Conservation (phyloP, 2,329 filamentous ascomycete species). For the Monilinia vaccinii-corymbosi region DNA sequence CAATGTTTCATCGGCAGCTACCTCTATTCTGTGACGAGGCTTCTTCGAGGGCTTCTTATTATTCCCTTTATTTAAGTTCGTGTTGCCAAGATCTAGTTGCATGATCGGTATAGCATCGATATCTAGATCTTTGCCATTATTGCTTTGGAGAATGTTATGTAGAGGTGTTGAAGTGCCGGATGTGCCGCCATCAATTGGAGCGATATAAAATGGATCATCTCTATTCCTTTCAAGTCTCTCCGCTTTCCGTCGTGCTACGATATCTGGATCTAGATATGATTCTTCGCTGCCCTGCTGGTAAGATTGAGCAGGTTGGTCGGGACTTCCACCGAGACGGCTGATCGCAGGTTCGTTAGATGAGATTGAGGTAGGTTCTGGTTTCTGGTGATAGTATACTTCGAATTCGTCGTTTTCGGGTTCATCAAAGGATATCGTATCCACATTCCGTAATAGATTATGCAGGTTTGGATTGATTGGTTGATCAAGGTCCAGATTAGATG, state of each 20-base stretch:
- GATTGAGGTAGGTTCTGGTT: conserved; percentile 33
- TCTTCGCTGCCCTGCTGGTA: conserved; percentile 55
- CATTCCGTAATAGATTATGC: conserved; percentile 49
- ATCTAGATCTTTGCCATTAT: conserved; percentile 72
- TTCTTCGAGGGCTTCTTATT: conserved; percentile 33
- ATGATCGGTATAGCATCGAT: conserved; percentile 95
- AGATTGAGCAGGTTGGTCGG: conserved; percentile 40
- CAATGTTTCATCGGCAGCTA: conserved; percentile 67
- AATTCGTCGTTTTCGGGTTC: conserved; percentile 56
- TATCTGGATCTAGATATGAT: conserved; percentile 61
- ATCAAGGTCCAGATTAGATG: conserved; percentile 68
- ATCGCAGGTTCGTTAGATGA: conserved; percentile 49
- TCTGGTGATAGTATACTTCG: conserved; percentile 48
- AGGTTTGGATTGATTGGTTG: conserved; percentile 73
- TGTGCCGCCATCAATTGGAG: conserved; percentile 38
- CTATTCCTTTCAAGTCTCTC: conserved; percentile 75
- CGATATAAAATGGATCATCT: conserved; percentile 95
- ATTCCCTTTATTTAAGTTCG: conserved; percentile 22
- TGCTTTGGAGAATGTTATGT: conserved; percentile 63
- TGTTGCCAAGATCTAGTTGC: conserved; percentile 68
- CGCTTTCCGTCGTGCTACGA: conserved; percentile 62
- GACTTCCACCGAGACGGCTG: conserved; percentile 38
- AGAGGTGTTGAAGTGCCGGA: conserved; percentile 66
- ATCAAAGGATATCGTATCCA: conserved; percentile 41
- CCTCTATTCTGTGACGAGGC: conserved; percentile 51